Percentiles rank a stretch among this genome's conserved stretches.
phyloP scores from a whole-genome alignment of 31 red algal genomes.

The Asparagopsis taxiformis region DNA sequence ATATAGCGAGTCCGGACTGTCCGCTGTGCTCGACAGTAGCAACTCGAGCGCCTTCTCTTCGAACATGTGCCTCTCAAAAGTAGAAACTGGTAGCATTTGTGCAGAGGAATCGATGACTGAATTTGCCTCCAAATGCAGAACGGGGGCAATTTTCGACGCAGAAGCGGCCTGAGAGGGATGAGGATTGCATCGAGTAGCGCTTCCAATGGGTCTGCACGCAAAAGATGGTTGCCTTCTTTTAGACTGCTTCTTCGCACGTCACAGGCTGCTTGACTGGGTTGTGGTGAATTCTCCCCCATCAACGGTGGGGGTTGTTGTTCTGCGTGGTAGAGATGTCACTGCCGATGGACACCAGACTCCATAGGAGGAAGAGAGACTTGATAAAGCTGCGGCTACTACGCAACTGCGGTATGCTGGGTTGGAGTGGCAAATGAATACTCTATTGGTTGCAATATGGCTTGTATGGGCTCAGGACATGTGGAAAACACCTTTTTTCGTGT shows the following conservation, averaged over 20 bases:
- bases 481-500: too few relatives aligned
- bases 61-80: background rate
- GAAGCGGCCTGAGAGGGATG: constrained; percentile 27
- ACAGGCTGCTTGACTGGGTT: background rate
- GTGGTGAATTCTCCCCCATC: background rate
- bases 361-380: too few relatives aligned
- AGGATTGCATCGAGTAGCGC: constrained; percentile 39
- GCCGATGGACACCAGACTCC: too few relatives aligned
- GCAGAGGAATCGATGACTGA: background rate
- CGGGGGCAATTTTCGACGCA: background rate
- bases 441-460: too few relatives aligned
- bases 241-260: background rate
- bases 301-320: background rate
- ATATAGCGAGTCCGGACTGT: constrained; percentile 28
- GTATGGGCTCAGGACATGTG: too few relatives aligned
- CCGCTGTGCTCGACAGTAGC: background rate
- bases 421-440: too few relatives aligned
- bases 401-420: too few relatives aligned
- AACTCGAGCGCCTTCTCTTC: too few relatives aligned
- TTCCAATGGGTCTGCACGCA: constrained; percentile 50
- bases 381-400: too few relatives aligned
- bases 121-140: background rate
- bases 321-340: too few relatives aligned
- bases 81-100: background rate
- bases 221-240: constrained; percentile 34